Evolutionary conservation across 495 filamentous ascomycete species (phyloP).

Genomic region (Neurospora sublineolata): DNA sequence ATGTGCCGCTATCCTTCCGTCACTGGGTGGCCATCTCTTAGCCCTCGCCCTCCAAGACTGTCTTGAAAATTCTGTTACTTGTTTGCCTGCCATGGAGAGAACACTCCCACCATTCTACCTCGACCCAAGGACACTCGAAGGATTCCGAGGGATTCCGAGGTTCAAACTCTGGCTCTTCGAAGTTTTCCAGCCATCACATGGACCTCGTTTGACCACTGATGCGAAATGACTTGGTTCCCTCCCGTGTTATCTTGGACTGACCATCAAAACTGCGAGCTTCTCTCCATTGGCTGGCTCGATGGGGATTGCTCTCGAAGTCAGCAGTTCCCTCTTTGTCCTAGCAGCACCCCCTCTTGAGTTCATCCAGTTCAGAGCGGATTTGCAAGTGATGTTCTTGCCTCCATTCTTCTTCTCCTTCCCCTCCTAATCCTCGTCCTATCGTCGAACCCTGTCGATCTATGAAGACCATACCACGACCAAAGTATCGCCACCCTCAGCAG

Average conservation of each 20-base stretch:
- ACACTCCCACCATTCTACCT: neutral
- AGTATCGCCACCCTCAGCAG: neutral
- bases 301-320: neutral
- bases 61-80: neutral
- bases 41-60: neutral
- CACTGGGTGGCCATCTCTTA: neutral
- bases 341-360: neutral
- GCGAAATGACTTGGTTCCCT: neutral
- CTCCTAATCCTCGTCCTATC: neutral
- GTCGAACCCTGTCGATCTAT: neutral
- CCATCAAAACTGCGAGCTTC: neutral
- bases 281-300: neutral
- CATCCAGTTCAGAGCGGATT: neutral
- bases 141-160: neutral
- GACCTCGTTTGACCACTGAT: neutral
- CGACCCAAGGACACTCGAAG: neutral
- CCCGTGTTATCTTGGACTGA: neutral
- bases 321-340: neutral
- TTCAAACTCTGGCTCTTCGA: neutral
- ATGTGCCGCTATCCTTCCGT: neutral
- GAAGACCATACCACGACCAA: neutral
- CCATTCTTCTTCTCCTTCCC: neutral
- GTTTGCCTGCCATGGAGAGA: neutral
- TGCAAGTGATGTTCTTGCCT: neutral
- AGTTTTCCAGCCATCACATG: neutral